Base-by-base conservation (phyloP, 2,329 filamentous ascomycete genomes). In the Stagonosporopsis vannaccii region DNA sequence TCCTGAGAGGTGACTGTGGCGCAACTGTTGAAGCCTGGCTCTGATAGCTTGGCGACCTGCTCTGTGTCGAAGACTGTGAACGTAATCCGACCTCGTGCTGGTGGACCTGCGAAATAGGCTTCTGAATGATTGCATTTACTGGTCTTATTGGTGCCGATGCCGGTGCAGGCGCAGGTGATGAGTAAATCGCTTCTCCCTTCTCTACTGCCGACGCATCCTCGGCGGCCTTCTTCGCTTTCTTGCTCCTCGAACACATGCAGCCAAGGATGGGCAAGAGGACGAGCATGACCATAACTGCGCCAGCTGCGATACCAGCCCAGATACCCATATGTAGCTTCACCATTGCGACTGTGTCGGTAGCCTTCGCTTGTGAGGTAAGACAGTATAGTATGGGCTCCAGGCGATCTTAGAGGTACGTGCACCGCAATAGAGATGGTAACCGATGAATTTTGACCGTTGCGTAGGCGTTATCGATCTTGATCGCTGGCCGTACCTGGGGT, bases 291-390 rank as follows among this genome's bases (percentile, higher is more conserved):
- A 54, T 51, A 7, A 58, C 46, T 23, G 51, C 26, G 15, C 56
- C 45, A 15, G 56, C 56, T 25, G 50, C 56, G 15, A 58, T 51
- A n/a, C 46, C 50, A 22, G 56, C 56, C 36, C 42, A 54, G 19
- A 58, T 26, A 3, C 41, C 45, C 56, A 58, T 58, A 0, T 53
- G 26, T 19, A 58, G 50, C 23, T 51, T 43, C 23, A 36, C 46
- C 56, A 58, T 55, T 9, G 13, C 40, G 41, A n/a, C 26, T 13
- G 12, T 20, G 8, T 17, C 17, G 11, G 2, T 3, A 42, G 32
- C n/a, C n/a, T 43, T 22, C 12, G 19, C 2, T 25, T 2, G 20
- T 39, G 35, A 23, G 13, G 28, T 13, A 26, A 28, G n/a, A 32
- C 13, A 36, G 19, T 41, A 6, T 36, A n/a, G 30, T 17, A n/a